Base-by-base conservation (phyloP, 2,329 filamentous ascomycete species). In the Penicillium hordei region DNA sequence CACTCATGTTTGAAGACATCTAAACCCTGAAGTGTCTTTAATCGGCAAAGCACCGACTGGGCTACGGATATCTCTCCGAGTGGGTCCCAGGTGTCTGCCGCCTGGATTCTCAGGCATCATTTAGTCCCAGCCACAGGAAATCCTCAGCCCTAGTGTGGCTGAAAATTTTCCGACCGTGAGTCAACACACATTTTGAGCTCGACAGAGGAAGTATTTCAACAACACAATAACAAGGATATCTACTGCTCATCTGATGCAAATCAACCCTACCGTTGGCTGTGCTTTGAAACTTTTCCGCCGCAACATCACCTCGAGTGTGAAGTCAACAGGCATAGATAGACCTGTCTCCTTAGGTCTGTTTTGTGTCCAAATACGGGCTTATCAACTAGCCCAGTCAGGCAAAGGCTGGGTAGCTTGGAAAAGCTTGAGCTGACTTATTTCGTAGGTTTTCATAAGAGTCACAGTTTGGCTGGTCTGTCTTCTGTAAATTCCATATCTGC, bases 131-230 rank as follows among this genome's bases (percentile, higher is more conserved):
- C 57, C 49, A 55, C 52, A 38, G 23, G 9, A 9, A 27, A 21
- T 23, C n/a, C 49, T 21, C 27, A 55, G 62, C 61, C 59, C 53
- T 51, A 51, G 25, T 61, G 63, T 63, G 64, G 64, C 64, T 64
- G 46, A 27, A 31, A 21, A 31, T 46, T 31, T 40, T 45, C 51
- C 48, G 50, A 42, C 53, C 58, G 46, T 57, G 57, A 60, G 61
- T 62, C 63, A 64, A 65, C 65, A 65, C 48, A 58, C 25, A 31
- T 56, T 52, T 52, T 31, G 21, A 40, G 31, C 19, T 52, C 6
- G 23, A 39, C n/a, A 34, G 21, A 31, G 23, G 38, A 36, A 27
- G 27, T 21, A 27, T 49, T 36, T 36, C 39, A 40, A 38, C 48
- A 25, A 44, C 25, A n/a, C 33, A 21, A 25, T 21, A 53, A 23